Base-by-base conservation (phyloP, 768 basidiomycete species). In the Trametes cingulata region DNA sequence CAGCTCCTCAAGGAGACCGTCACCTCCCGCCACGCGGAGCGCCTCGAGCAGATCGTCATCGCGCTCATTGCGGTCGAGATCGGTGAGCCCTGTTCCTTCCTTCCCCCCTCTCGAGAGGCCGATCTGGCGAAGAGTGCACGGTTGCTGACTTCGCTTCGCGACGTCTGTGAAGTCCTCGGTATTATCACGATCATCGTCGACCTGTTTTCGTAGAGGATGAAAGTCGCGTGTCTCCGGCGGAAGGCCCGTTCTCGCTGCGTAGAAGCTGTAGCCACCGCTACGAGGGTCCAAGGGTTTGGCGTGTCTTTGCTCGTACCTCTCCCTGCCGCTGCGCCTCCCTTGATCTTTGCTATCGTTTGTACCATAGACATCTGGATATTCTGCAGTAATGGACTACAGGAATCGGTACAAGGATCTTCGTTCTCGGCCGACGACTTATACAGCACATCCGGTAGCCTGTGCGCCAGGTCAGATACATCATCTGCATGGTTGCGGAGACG, bases 1-100 rank as follows among this genome's bases (percentile, higher is more conserved):
- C 90, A 94, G 69, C 82, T 98, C 52, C 77, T 98, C 52, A 98
- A 98, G 74, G 95, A 97, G 74, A 91, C 92, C 12, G 95, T 96
- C 24, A 92, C 92, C 25, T 93, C 87, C 65, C 85, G 87, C 67
- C 93, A 97, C 68, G 86, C 93, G 0, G 95, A 97, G 73, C 84
- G 93, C 24, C 80, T 97, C 8, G 95, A 97, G 73, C 91, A 92
- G 71, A 93, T 97, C 58, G 91, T 97, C 63, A 96, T 97, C 62
- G 86, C 85, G 50, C 78, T 97, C 56, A 96, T 97, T 70, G 95
- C 77, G 40, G 89, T 95, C 52, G 92, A 93, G 74, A 94, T 94
- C 56, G 83, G 90, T 91, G 58, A 53, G 80, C 47, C 41, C 20
- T 41, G 27, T n/a, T 20, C 25, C 25, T 33, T 24, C 48, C 48